Evolutionary conservation across 2,329 filamentous ascomycete genomes (phyloP).

Genomic region (Aspergillus sp.): DNA sequence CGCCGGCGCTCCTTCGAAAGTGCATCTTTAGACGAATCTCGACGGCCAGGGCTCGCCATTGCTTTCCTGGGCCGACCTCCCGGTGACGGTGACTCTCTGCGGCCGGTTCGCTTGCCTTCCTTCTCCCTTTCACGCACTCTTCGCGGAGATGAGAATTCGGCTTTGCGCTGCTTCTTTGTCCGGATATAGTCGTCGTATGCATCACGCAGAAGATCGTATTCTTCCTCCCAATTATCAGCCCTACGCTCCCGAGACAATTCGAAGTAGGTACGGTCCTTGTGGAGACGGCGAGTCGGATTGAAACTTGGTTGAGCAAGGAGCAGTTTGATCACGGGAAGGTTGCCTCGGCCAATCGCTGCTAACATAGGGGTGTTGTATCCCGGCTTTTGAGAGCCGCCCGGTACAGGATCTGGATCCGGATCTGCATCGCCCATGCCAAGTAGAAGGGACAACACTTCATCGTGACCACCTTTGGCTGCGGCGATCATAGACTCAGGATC

Average conservation of each 20-base stretch:
- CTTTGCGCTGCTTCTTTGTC: constrained; percentile 37
- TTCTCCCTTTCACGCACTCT: constrained; percentile 44
- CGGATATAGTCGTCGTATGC: constrained; percentile 46
- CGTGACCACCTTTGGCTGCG: constrained; percentile 87
- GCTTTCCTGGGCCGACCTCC: constrained; percentile 34
- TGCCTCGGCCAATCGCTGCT: constrained; percentile 85
- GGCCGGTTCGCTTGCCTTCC: constrained; percentile 35
- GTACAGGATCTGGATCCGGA: constrained; percentile 69
- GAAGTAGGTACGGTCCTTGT: constrained; percentile 77
- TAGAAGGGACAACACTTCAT: constrained; percentile 79
- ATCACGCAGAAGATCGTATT: constrained; percentile 78
- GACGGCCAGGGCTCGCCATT: constrained; percentile 36
- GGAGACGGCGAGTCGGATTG: constrained; percentile 74
- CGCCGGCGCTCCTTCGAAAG: constrained; percentile 31
- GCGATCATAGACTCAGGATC: constrained; percentile 88
- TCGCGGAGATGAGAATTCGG: constrained; percentile 41
- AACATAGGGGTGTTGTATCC: constrained; percentile 91
- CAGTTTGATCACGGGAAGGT: constrained; percentile 80
- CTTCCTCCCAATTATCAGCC: constrained; percentile 87
- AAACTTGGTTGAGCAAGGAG: constrained; percentile 77
- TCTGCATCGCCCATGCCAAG: constrained; percentile 67
- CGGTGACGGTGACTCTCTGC: constrained; percentile 45
- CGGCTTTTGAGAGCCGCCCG: constrained; percentile 52
- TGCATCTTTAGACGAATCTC: constrained; percentile 29
- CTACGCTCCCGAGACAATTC: constrained; percentile 81